Evolutionary conservation across 2,329 filamentous ascomycete genomes (phyloP).

Genomic region (Sclerotinia sclerotiorum): DNA sequence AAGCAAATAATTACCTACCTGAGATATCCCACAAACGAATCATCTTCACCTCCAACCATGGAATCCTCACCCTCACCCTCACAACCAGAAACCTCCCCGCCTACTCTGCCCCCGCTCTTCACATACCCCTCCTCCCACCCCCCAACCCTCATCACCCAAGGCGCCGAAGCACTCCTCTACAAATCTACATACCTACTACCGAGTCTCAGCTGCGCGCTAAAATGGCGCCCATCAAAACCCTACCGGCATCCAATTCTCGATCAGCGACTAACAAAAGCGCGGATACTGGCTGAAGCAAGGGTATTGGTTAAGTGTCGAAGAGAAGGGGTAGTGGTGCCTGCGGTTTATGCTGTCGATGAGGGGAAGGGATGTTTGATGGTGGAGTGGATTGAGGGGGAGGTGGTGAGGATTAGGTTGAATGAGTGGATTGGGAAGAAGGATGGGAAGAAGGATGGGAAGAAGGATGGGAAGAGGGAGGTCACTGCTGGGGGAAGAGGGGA

Average conservation of each 20-base stretch:
- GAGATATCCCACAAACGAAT: neutral
- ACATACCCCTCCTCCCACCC: constrained; percentile 56
- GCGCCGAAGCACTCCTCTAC: constrained; percentile 94
- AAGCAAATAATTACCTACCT: neutral
- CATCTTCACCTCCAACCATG: neutral
- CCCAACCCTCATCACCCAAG: constrained; percentile 79
- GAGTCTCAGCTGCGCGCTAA: constrained; percentile 71
- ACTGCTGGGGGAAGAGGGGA: constrained; percentile 43
- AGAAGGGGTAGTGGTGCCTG: constrained; percentile 80
- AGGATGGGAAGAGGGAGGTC: constrained; percentile 27
- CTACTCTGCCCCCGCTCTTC: constrained; percentile 35
- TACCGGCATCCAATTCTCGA: constrained; percentile 93
- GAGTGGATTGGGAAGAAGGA: constrained; percentile 56
- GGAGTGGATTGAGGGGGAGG: constrained; percentile 78
- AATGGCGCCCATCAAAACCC: constrained; percentile 86
- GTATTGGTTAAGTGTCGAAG: constrained; percentile 76
- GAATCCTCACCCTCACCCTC: neutral
- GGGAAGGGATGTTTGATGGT: constrained; percentile 71
- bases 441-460: constrained; percentile 38
- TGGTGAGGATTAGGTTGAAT: constrained; percentile 69
- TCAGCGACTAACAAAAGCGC: constrained; percentile 78
- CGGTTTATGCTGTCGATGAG: constrained; percentile 69
- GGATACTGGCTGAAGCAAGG: constrained; percentile 84
- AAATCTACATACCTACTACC: constrained; percentile 75
- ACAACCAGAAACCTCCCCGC: constrained; percentile 4